Evolutionary conservation across 768 basidiomycete species (phyloP).

Genomic region (Podaxis sp.): DNA sequence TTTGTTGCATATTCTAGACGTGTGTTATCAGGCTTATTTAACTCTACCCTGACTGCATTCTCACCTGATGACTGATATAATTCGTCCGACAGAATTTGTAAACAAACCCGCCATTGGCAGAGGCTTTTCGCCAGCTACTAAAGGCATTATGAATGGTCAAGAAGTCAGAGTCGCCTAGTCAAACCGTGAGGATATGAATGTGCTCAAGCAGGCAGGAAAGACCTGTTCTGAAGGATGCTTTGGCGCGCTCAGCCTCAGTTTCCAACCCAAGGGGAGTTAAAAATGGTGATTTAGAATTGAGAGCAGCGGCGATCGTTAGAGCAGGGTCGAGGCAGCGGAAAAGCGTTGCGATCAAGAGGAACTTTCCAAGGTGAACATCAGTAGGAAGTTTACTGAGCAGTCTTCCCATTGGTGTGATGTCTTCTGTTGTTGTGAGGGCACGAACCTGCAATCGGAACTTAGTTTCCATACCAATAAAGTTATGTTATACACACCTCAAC

Average conservation of each 20-base stretch:
- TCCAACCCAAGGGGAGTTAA: conserved; percentile 85
- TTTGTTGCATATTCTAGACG: conserved; percentile 82
- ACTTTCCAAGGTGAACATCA: conserved; percentile 94
- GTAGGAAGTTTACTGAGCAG: conserved; percentile 89
- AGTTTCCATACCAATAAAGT: neutral
- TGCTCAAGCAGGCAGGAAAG: conserved; percentile 16
- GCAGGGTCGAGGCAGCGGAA: conserved; percentile 93
- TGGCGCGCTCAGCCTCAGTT: conserved; percentile 81
- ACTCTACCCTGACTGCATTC: conserved; percentile 4
- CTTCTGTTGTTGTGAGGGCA: conserved; percentile 80
- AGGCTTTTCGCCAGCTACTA: conserved; percentile 78
- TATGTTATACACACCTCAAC: conserved; percentile 60
- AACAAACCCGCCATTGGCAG: conserved; percentile 50
- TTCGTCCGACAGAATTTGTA: conserved; percentile 77
- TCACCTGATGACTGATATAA: conserved; percentile 80
- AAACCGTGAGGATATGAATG: conserved; percentile 4
- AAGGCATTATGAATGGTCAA: conserved; percentile 91
- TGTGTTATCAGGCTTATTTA: neutral
- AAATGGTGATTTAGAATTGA: conserved; percentile 94
- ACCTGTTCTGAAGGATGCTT: conserved; percentile 75
- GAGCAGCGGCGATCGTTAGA: conserved; percentile 89
- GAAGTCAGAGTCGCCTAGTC: conserved; percentile 88
- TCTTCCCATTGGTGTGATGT: conserved; percentile 92
- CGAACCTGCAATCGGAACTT: conserved; percentile 51
- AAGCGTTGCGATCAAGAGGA: conserved; percentile 77